Evolutionary conservation across 75 land plant genomes (phyloP).

Genomic region (Pinus taeda): DNA sequence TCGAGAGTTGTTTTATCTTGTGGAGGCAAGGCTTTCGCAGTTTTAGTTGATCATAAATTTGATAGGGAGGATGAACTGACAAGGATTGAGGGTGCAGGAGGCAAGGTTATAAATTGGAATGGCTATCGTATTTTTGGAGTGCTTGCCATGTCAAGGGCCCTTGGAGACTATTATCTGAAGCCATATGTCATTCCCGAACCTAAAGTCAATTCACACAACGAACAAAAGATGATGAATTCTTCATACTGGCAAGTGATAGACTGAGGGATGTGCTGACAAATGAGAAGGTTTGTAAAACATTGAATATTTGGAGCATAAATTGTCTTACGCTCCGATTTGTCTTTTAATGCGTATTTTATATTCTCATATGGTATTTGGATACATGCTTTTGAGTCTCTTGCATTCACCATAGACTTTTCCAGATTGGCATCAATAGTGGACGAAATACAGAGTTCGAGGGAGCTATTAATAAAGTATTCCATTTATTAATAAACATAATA

Average conservation of each 20-base stretch:
- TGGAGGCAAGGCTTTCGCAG: slow-evolving; percentile 17
- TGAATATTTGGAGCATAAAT: too few species aligned
- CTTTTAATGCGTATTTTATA: too few species aligned
- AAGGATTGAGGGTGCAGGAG: slow-evolving; percentile 68
- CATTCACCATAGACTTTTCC: too few species aligned
- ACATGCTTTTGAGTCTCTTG: too few species aligned
- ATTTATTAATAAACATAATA: too few species aligned
- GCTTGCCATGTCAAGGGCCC: slow-evolving; percentile 79
- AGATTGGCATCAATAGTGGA: too few species aligned
- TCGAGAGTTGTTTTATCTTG: slow-evolving; percentile 26
- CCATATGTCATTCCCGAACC: slow-evolving; percentile 21
- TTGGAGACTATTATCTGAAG: slow-evolving; percentile 33
- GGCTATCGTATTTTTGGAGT: slow-evolving; percentile 68
- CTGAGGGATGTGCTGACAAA: slow-evolving; percentile 28
- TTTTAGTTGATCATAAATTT: slow-evolving; percentile 33
- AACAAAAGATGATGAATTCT: slow-evolving; percentile 19
- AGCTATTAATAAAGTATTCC: too few species aligned
- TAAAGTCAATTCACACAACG: slow-evolving; percentile 18
- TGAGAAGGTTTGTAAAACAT: slow-evolving; percentile 10
- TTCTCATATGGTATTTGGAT: too few species aligned
- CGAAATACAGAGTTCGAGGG: too few species aligned
- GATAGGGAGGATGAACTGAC: slow-evolving; percentile 59
- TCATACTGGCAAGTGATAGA: slow-evolving; percentile 30
- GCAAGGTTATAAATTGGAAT: slow-evolving; percentile 70
- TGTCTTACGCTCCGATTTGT: too few species aligned